Base-by-base conservation (phyloP, 1,139 yeast genomes). In the Yamadazyma trypodendri region DNA sequence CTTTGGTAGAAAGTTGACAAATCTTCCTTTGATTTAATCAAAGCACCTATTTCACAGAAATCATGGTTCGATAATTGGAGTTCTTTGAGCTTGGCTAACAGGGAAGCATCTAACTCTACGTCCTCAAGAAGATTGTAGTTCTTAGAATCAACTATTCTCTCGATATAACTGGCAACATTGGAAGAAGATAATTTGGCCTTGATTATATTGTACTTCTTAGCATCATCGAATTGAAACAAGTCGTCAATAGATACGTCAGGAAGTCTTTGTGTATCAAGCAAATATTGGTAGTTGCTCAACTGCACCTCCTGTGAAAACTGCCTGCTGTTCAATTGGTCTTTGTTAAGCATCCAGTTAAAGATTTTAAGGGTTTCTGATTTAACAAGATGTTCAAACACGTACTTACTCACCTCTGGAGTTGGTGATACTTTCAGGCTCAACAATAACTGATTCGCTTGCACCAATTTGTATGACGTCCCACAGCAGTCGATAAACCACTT, bases 261-360 rank as follows among this genome's bases (percentile, higher is more conserved):
- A 2, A 14, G 12, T 6, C 14, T n/a, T 3, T 18, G 17, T 20
- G 35, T 33, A 2, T 30, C 4, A 11, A 43, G 11, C 14, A 48
- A 38, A 14, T 37, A 14, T 8, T 24, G 23, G 31, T 24, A 44
- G 34, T 48, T 48, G 4, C 5, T 2, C 2, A 48, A 11, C 22
- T 33, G 34, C 11, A 42, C 24, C 2, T 14, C 16, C 28, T 42
- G 46, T 21, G 17, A 2, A 18, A 40, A 41, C 7, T 28, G 24
- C 4, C 17, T 9, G 15, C 33, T 28, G 18, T 45, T 42, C 13
- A 52, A 37, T 25, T 53, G 55, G 7, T 38, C 42, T n/a, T 38
- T 30, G 23, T 35, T 31, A 20, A 55, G 35, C 11, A 50, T 36
- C 57, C 57, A 53, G 28, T 52, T 45, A 24, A 50, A 46, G 4